Base-by-base conservation (phyloP, 345 rosid species). In the Camelina hispida region DNA sequence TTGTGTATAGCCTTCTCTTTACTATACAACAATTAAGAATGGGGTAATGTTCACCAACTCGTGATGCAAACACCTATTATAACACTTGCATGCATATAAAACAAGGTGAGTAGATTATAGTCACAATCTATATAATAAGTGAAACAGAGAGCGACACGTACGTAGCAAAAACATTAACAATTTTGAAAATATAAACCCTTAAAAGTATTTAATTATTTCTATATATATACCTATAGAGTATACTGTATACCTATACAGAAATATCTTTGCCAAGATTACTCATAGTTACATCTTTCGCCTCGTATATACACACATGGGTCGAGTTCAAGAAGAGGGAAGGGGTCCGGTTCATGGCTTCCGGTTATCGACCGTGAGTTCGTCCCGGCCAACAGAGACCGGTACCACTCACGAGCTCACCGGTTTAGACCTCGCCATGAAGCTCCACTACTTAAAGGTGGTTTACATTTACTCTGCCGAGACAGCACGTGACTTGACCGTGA, bases 371-470 rank as follows among this genome's bases (percentile, higher is more conserved):
- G 90, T 87, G 16, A 89, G 87, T 1, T 87, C 96, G 1, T 73
- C 82, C 3, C 52, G 61, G 3, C 75, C 78, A 4, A 84, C 94
- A 4, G 90, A 81, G 18, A 28, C 79, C 4, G 86, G 86, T 43
- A 82, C 74, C 38, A 69, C 78, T 13, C 81, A 80, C n/a, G 77
- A 81, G 46, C 88, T 79, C 2, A 79, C 13, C 22, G 79, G 81
- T 20, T 30, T 86, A 68, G 98, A 88, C 83, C 78, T 93, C 6
- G 91, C 94, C 85, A 83, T 85, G 97, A 93, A 93, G 74, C 90
- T 91, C 6, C 96, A 89, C 78, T 91, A 93, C 80, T 68, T 91
- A 5, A 84, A 78, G 52, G 83, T 80, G n/a, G 83, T 85, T 3
- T 89, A 93, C 76, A 78, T 84, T 15, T 88, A 89, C 62, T 62